Base-by-base conservation (phyloP, 495 filamentous ascomycete genomes). In the Pyrenula aspistea region DNA sequence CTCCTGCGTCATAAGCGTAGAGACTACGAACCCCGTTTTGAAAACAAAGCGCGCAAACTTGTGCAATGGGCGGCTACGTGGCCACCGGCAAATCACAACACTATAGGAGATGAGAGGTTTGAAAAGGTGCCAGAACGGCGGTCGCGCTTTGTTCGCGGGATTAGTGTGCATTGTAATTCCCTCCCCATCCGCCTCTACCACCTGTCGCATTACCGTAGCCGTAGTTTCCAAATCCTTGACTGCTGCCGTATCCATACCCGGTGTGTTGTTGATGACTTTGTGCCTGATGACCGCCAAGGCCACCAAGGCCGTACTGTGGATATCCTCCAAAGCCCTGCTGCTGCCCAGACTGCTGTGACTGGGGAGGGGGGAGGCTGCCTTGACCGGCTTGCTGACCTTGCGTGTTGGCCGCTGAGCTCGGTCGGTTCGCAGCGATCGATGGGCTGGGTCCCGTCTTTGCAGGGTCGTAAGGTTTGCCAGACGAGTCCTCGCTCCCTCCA, bases 361-460 rank as follows among this genome's bases (percentile, higher is more conserved):
- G 90, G 47, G 87, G 83, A 22, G 87, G 87, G 24, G 88, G 89
- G 51, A 92, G 76, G 25, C 85, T 81, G 19, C 67, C 62, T 61
- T 79, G 77, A 36, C 68, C 72, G 61, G 74, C 71, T 54, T 77
- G 70, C 66, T 89, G 86, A 4, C 78, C 80, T 19, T 82, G 79
- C 12, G 77, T 78, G 69, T 90, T 93, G 12, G 86, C 84, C 12
- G 91, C 89, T 25, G 91, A 95, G 20, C 88, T 89, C 15, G 91
- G 90, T 56, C 91, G 86, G 63, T 76, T 76, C 36, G 88, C 85
- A 24, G 82, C 83, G 24, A 95, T 80, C 4, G 89, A 89, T 24
- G 91, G 91, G 69, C 89, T 94, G 2, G 91, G 90, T 3, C 88
- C 89, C 31, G 83, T 72, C 63, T 94, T 93, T 55, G 83, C 73